Percentiles rank a stretch among this genome's conserved stretches.
These are phyloP conservation scores for Aspergillus ostianus DNA, from an alignment of 495 filamentous ascomycete genomes.

Conservation along the genomic window DNA sequence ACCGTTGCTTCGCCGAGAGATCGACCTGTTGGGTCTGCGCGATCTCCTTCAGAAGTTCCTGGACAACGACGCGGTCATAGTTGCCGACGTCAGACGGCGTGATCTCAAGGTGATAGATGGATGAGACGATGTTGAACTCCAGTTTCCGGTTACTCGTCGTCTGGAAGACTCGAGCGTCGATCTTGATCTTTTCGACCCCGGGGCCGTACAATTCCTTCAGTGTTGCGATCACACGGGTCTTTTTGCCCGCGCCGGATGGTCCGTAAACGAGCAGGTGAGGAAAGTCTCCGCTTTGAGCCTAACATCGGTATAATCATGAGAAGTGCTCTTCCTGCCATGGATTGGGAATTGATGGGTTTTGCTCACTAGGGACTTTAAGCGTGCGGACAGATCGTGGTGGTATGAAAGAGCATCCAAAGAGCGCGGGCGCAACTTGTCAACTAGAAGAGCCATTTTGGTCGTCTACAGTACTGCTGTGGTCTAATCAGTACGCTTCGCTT, in stretches of 20 bases:
- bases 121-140: conserved; percentile 97
- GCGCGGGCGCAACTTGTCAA: conserved; percentile 92
- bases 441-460: conserved; percentile 69
- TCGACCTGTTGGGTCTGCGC: conserved; percentile 99
- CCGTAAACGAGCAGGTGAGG: conserved; percentile 96
- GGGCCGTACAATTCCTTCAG: conserved; percentile 89
- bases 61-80: conserved; percentile 91
- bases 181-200: conserved; percentile 95
- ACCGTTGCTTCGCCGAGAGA: conserved; percentile 78
- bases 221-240: conserved; percentile 92
- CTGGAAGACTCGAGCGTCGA: conserved; percentile 93
- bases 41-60: conserved; percentile 95
- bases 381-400: conserved; percentile 82
- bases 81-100: conserved; percentile 97
- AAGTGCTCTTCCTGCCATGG: not conserved
- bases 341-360: not conserved
- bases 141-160: conserved; percentile 93
- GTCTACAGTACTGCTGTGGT: not conserved
- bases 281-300: conserved; percentile 97
- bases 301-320: conserved; percentile 4
- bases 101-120: conserved; percentile 95
- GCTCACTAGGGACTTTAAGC: conserved; percentile 81
- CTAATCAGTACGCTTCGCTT: conserved; percentile 3
- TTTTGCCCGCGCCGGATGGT: conserved; percentile 94
- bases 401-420: conserved; percentile 85